Evolutionary conservation across 2,329 filamentous ascomycete species (phyloP).

Genomic region (Microsporum ferrugineum): DNA sequence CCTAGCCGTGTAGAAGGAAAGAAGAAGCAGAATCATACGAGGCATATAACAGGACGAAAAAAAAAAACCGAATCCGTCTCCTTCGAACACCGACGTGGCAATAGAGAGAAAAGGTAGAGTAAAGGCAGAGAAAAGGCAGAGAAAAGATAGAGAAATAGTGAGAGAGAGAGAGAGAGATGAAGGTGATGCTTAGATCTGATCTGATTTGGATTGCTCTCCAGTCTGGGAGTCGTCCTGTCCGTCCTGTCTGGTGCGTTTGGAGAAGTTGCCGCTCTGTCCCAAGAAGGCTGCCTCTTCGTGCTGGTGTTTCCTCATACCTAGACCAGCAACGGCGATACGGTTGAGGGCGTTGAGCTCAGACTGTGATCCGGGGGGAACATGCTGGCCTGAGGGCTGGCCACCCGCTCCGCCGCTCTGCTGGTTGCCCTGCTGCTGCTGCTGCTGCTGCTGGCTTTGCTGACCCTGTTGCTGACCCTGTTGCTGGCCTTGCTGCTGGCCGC

Average conservation of each 20-base stretch:
- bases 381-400: neutral
- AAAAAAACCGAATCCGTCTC: neutral
- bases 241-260: slow-evolving; percentile 16
- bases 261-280: slow-evolving; percentile 22
- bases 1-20: neutral
- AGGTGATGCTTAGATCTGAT: neutral
- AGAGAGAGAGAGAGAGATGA: neutral
- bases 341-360: slow-evolving; percentile 33
- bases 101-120: neutral
- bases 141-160: neutral
- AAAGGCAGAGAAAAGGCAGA: neutral
- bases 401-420: slow-evolving; percentile 6
- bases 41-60: neutral
- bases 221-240: neutral
- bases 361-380: slow-evolving; percentile 1
- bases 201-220: neutral
- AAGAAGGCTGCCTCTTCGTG: slow-evolving; percentile 29
- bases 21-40: neutral
- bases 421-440: slow-evolving; percentile 8
- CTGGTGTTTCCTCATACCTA: slow-evolving; percentile 34
- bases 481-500: slow-evolving; percentile 10
- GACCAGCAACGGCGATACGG: slow-evolving; percentile 33
- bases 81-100: neutral
- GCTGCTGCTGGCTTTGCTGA: slow-evolving; percentile 10
- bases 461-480: slow-evolving; percentile 5